Evolutionary conservation across 2,329 filamentous ascomycete species (phyloP).

Genomic region (Malbranchea zuffiana): DNA sequence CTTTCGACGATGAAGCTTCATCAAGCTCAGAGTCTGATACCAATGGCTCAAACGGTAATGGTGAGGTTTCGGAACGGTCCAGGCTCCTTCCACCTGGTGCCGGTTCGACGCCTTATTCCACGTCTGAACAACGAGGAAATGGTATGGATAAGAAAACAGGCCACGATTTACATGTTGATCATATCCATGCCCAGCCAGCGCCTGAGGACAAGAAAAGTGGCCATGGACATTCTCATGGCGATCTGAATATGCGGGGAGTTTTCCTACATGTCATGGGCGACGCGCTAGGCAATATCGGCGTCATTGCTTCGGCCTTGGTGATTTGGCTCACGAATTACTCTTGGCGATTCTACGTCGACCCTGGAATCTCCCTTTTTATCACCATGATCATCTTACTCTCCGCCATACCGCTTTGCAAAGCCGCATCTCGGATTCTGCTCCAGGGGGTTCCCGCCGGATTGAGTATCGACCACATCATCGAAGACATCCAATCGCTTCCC

Average conservation of each 20-base stretch:
- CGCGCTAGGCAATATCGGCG: constrained; percentile 39
- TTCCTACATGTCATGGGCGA: constrained; percentile 51
- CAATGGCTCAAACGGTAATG: constrained; percentile 45
- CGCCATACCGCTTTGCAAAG: constrained; percentile 42
- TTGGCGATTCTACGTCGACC: constrained; percentile 80
- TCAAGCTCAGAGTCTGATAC: constrained; percentile 3
- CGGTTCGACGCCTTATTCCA: constrained; percentile 21
- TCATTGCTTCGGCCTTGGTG: constrained; percentile 56
- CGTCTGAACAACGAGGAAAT: constrained; percentile 23
- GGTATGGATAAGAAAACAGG: constrained; percentile 13
- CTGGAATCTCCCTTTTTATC: constrained; percentile 85
- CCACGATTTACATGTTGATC: constrained; percentile 49
- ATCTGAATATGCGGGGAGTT: constrained; percentile 85
- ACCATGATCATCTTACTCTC: constrained; percentile 58
- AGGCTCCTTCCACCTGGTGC: constrained; percentile 35
- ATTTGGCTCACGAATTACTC: constrained; percentile 83
- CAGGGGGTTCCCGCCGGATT: constrained; percentile 89
- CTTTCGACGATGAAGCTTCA: constrained; percentile 43
- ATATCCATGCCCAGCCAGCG: constrained; percentile 68
- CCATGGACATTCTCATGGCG: constrained; percentile 33
- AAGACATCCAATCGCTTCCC: constrained; percentile 75
- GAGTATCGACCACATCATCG: constrained; percentile 76
- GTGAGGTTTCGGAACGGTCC: constrained; percentile 39
- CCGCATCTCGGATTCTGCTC: constrained; percentile 64
- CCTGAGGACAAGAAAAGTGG: constrained; percentile 48